Base-by-base conservation (phyloP, 2,329 filamentous ascomycete genomes). In the Botryotinia globosa region DNA sequence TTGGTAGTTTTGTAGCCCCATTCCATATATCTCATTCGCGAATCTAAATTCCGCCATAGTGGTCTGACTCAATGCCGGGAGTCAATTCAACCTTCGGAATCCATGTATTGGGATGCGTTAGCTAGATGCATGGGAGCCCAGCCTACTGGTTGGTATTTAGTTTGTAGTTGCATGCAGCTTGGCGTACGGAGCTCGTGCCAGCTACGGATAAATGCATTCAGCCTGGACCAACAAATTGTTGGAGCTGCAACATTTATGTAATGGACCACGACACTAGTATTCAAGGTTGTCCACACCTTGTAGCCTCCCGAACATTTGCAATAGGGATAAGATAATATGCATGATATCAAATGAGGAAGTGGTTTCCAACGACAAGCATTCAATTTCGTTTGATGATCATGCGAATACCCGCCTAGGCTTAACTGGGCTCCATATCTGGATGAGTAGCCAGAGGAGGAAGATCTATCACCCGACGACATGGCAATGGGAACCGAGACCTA, bases 31-130 rank as follows among this genome's bases (percentile, higher is more conserved):
- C 44, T 70, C 39, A 45, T 64, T 70, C 44, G 44, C 68, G 32
- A 70, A 70, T 70, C 68, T 51, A 54, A 61, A 63, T 64, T 70
- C 68, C 68, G 58, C 68, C 56, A 70, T 63, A 42, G 68, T 70
- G 68, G 68, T 64, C 68, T 70, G 68, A 70, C 42, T 63, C 7
- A 29, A 70, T 63, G 32, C 68, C 58, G 68, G 58, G 44, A 63
- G 29, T 48, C 32, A 25, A 70, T 42, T 59, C 37, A 37, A 48
- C 37, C 44, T 63, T 70, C 56, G 68, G 56, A 70, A 54, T 25
- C n/a, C 58, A 42, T 64, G 45, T 39, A 22, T 54, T 68, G 65
- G 51, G 65, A 56, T 48, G 44, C 58, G 37, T 64, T 70, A 68
- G 39, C 54, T 32, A 63, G 58, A 48, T 39, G 32, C 44, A 64